phyloP scores from a whole-genome alignment of 768 basidiomycete species.

The Suillus luteus region DNA sequence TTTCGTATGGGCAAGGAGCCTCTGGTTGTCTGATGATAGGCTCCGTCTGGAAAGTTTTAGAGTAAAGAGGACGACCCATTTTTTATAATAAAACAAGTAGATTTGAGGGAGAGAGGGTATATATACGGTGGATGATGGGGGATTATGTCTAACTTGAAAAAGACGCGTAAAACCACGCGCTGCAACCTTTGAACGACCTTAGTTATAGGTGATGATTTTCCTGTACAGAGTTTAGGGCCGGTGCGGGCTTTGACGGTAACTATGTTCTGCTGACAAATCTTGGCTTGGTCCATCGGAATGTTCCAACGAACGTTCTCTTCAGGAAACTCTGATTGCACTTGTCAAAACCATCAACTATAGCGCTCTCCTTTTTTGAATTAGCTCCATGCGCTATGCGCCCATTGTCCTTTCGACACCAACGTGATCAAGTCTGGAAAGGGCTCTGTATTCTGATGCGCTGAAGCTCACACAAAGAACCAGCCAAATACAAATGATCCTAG shows the following conservation, averaged over 20 bases:
- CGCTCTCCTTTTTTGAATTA: not conserved
- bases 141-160: not conserved
- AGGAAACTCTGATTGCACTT: not conserved
- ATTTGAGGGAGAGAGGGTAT: slow-evolving; percentile 18
- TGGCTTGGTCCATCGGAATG: not conserved
- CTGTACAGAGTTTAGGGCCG: slow-evolving; percentile 34
- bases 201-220: slow-evolving; percentile 12
- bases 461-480: not conserved
- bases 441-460: not conserved
- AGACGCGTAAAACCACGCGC: slow-evolving; percentile 10
- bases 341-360: not conserved
- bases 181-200: slow-evolving; percentile 14
- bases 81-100: slow-evolving; percentile 33
- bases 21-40: slow-evolving; percentile 51
- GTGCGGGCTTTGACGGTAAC: slow-evolving; percentile 33
- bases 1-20: slow-evolving; percentile 41
- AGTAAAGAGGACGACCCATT: slow-evolving; percentile 67
- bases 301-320: not conserved
- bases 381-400: not conserved
- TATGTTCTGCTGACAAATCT: not conserved
- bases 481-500: not conserved
- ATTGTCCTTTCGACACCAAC: not conserved
- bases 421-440: not conserved
- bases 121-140: slow-evolving; percentile 9
- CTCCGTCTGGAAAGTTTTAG: slow-evolving; percentile 39